phyloP scores from a whole-genome alignment of 805 yeast species.

The Ascoidea asiatica region DNA sequence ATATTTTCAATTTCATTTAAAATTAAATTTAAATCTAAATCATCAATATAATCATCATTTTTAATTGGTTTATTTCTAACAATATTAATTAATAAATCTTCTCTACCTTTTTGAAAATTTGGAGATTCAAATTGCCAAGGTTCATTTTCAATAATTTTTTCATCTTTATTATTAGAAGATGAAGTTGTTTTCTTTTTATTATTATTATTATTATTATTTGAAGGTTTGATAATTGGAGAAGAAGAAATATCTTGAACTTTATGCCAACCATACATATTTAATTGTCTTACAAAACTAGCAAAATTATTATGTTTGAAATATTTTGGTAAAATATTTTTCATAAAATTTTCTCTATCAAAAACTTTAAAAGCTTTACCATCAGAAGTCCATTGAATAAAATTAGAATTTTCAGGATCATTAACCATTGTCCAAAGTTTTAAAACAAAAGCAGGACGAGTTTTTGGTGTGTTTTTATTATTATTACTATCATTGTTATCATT shows the following conservation, averaged over 20 bases:
- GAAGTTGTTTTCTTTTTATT: slow-evolving; percentile 1
- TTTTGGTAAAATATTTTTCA: slow-evolving; percentile 70
- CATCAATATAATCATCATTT: slow-evolving; percentile 4
- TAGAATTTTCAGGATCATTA: slow-evolving; percentile 56
- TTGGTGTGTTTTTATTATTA: slow-evolving; percentile 11
- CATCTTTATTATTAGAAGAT: no score
- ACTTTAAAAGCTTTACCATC: slow-evolving; percentile 82
- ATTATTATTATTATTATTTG: slow-evolving; percentile 10
- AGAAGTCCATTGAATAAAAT: slow-evolving; percentile 68
- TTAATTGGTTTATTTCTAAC: slow-evolving; percentile 49
- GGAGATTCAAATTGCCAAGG: slow-evolving; percentile 81
- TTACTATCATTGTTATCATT: not conserved
- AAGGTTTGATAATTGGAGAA: slow-evolving; percentile 35
- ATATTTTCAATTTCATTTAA: slow-evolving; percentile 61
- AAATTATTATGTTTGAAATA: slow-evolving; percentile 92
- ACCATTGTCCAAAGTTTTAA: slow-evolving; percentile 92
- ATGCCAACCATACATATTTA: slow-evolving; percentile 98
- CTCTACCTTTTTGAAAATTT: slow-evolving; percentile 59
- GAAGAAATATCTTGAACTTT: slow-evolving; percentile 83
- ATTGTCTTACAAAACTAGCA: slow-evolving; percentile 87
- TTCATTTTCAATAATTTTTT: slow-evolving; percentile 50
- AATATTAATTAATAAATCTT: slow-evolving; percentile 73
- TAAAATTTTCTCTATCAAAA: slow-evolving; percentile 65
- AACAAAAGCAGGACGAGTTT: slow-evolving; percentile 75
- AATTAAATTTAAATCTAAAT: slow-evolving; percentile 21